Conservation (phyloP, 495 filamentous ascomycete genomes). For the Neurospora hispaniola region DNA sequence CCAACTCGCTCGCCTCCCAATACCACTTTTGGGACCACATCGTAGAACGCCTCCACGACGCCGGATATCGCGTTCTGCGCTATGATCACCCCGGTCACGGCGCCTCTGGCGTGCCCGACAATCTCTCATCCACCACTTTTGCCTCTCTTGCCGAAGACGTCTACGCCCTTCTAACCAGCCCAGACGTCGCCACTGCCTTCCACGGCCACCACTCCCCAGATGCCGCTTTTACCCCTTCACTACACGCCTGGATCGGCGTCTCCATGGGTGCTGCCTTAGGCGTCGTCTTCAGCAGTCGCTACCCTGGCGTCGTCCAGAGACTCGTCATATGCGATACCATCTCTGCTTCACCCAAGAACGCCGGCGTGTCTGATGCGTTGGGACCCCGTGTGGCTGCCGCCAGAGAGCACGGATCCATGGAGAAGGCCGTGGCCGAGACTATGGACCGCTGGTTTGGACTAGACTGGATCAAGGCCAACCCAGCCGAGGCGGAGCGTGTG, state of each 20-base stretch:
- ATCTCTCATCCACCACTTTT: slow-evolving; percentile 20
- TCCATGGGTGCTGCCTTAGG: slow-evolving; percentile 25
- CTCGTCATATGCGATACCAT: slow-evolving; percentile 21
- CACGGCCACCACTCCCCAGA: not conserved
- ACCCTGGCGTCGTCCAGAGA: slow-evolving; percentile 14
- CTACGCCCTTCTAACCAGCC: slow-evolving; percentile 13
- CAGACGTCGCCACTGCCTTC: slow-evolving; percentile 6
- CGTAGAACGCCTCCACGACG: slow-evolving; percentile 12
- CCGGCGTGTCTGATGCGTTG: slow-evolving; percentile 14
- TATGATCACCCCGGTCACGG: slow-evolving; percentile 29
- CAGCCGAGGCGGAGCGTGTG: slow-evolving; percentile 18
- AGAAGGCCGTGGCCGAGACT: slow-evolving; percentile 12
- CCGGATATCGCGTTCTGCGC: slow-evolving; percentile 19
- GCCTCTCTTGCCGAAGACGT: slow-evolving; percentile 22
- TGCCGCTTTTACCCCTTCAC: not conserved
- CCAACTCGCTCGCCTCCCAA: slow-evolving; percentile 17
- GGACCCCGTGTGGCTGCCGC: slow-evolving; percentile 15
- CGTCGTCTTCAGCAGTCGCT: slow-evolving; percentile 17
- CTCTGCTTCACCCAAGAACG: slow-evolving; percentile 16
- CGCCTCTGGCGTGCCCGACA: slow-evolving; percentile 13
- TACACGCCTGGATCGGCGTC: slow-evolving; percentile 26
- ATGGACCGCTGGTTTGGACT: slow-evolving; percentile 23
- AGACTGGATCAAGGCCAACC: slow-evolving; percentile 19
- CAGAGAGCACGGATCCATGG: slow-evolving; percentile 14
- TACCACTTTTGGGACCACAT: slow-evolving; percentile 18